Base-by-base conservation (phyloP, 1,284 basidiomycete species). In the Leccinum pachyderme region DNA sequence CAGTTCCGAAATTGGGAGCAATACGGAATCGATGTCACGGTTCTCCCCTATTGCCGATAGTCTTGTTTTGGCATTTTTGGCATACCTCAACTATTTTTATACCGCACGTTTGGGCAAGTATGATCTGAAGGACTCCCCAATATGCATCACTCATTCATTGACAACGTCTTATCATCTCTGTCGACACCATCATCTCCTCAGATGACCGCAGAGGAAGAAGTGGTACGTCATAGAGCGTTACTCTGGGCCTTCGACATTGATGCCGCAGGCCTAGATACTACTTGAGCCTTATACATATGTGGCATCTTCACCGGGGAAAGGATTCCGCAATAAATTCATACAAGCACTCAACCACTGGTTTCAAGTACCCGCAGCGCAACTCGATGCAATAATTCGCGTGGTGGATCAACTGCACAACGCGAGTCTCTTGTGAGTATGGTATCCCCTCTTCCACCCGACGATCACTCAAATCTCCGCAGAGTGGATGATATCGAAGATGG, bases 281-380 rank as follows among this genome's bases (percentile, higher is more conserved):
- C 79, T 96, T 6, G 96, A 98, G 71, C 95, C 96, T 1, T 98
- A 87, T 71, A 84, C 82, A 1, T 98, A 97, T 70, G 83, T 97
- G 50, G 88, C 85, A 15, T 82, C 89, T 1, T 86, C 86, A 53
- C 93, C 93, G 0, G 95, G 97, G n/a, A 99, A 99, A 73, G 95
- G 98, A 60, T 88, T 99, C 57, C 86, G 96, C 11, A 80, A 84
- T 1, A 84, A 88, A 60, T 82, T 99, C 68, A 93, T 98, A 55
- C 88, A 89, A 47, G 95, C 96, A 0, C 97, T 99, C 80, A 95
- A 98, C 64, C 61, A 77, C 1, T 99, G 96, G 96, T 81, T 99
- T 12, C 72, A 86, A 11, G 93, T 98, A 0, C 89, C 91, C 0
- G 63, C 77, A 25, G 78, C 82, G 22, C 88, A 90, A 67, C 80